Evolutionary conservation across 1,284 basidiomycete genomes (phyloP), one percentile per base, ranked within the genome.

Genomic region (Sanghuangporus baumii): DNA sequence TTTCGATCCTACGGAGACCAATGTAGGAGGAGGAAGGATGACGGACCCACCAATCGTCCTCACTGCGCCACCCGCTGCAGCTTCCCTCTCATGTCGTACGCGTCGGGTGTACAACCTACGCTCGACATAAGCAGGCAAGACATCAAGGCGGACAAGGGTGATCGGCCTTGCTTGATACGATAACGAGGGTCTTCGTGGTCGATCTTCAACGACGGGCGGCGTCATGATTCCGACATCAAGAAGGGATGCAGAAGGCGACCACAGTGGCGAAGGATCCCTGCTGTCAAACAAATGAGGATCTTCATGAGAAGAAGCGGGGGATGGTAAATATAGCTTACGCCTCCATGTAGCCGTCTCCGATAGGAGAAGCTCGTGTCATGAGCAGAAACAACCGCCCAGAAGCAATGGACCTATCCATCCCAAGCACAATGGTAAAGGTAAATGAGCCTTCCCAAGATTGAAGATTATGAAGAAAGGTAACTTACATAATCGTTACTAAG

Each of bases 401-500:
- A 2, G 60, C 40, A 37, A 61, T 57, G n/a, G 54, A 18, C 6
- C 60, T 61, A 8, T 36, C 23, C 9, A 48, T n/a, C 18, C 12
- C 23, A 16, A 8, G 0, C 11, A 5, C 18, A n/a, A 12, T 20
- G 11, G 0, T 20, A 3, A 40, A n/a, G 11, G 0, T 20, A 3
- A 40, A n/a, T 38, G 26, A 60, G 48, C 31, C 16, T 46, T 11
- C 16, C 2, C 43, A 11, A 16, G 20, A n/a, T n/a, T 31, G 26
- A 31, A 31, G 23, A 36, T 2, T 8, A 14, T 14, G 18, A 14
- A 6, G n/a, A 8, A 34, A 41, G n/a, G 0, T 40, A 16, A 52
- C 58, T 48, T 46, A 57, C 60, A 57, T 57, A 31, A 57, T 38
- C 7, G 50, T 55, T 14, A 61, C 60, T 61, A 31, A 31, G 8